Evolutionary conservation across 2,329 filamentous ascomycete species (phyloP).

Genomic region (Fusarium sp.): DNA sequence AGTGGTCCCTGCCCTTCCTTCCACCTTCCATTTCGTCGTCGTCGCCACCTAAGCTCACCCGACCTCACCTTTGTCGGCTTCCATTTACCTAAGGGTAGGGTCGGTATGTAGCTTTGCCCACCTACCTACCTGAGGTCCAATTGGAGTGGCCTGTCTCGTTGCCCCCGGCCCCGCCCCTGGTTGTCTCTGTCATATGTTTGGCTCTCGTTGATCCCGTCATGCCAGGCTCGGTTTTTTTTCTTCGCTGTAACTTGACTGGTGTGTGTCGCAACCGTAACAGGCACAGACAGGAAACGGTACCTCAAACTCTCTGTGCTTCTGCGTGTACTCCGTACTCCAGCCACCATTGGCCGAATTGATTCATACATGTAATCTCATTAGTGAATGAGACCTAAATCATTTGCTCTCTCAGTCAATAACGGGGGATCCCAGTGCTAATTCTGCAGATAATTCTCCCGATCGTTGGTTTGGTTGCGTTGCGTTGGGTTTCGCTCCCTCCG

Average conservation of each 20-base stretch:
- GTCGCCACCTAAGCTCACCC: constrained; percentile 26
- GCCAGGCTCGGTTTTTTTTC: constrained; percentile 17
- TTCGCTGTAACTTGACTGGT: constrained; percentile 5
- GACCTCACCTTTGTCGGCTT: not conserved
- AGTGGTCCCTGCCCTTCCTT: constrained; percentile 10
- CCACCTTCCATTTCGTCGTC: constrained; percentile 26
- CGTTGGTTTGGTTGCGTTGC: constrained; percentile 8
- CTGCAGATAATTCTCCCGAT: constrained; percentile 13
- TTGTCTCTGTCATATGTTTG: constrained; percentile 11
- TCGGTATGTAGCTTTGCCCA: not conserved
- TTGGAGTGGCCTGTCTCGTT: not conserved
- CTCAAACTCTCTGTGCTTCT: not conserved
- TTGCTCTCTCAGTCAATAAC: not conserved
- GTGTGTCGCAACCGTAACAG: constrained; percentile 4
- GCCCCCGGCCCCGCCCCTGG: constrained; percentile 21
- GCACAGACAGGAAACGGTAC: not conserved
- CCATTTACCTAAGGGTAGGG: not conserved
- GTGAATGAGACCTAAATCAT: not conserved
- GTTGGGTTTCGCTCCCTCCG: constrained; percentile 35
- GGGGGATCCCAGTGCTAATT: not conserved
- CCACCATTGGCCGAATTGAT: not conserved
- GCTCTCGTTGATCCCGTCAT: constrained; percentile 8
- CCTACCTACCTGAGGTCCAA: not conserved
- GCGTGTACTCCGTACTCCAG: not conserved
- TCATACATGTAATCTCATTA: not conserved